phyloP scores from a whole-genome alignment of 495 filamentous ascomycete genomes.

The Bombardia bombarda region DNA sequence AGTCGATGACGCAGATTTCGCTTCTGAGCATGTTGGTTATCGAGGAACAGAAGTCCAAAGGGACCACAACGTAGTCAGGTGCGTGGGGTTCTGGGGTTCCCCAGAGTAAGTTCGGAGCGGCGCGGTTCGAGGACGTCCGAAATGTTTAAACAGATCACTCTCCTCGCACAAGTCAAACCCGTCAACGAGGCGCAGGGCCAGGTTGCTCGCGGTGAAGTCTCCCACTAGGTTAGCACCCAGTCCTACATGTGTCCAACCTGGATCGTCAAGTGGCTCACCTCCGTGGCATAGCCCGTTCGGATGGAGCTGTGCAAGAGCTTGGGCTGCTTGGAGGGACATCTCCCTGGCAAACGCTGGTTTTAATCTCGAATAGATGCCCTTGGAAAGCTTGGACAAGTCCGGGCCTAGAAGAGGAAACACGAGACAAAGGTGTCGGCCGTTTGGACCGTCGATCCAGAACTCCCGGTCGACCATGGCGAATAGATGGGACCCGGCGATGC shows the following conservation, averaged over 20 bases:
- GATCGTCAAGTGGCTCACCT: neutral
- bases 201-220: neutral
- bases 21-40: neutral
- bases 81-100: neutral
- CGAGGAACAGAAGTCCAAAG: neutral
- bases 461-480: neutral
- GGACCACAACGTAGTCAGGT: neutral
- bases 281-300: neutral
- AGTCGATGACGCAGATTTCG: neutral
- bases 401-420: neutral
- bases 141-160: too few relatives aligned
- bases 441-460: constrained; percentile 1
- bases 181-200: neutral
- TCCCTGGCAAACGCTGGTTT: neutral
- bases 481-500: neutral
- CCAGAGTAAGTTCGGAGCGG: too few relatives aligned
- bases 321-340: neutral
- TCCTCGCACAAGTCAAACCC: neutral
- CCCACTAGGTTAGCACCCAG: too few relatives aligned
- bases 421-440: neutral
- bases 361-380: neutral
- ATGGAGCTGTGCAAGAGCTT: neutral
- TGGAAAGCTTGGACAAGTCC: neutral
- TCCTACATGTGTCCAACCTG: too few relatives aligned
- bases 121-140: too few relatives aligned